These are phyloP conservation scores for Leccinum truebloodii DNA, from an alignment of 768 basidiomycete species.

Conservation along the genomic window DNA sequence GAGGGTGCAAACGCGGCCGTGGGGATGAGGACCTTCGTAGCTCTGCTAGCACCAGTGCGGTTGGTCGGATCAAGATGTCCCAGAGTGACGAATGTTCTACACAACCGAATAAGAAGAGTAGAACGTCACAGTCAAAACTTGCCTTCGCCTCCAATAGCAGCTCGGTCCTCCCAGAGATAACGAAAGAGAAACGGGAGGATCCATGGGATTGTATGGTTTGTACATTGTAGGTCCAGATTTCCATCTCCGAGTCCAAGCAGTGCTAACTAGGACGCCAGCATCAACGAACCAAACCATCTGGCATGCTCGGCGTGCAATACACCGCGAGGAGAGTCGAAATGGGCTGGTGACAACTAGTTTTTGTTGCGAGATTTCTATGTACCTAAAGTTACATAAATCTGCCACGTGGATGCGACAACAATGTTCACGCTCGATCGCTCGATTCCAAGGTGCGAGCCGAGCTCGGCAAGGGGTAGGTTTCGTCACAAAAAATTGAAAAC, in stretches of 20 bases:
- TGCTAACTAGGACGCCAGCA: constrained; percentile 35
- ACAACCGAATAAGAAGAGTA: constrained; percentile 23
- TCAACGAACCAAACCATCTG: constrained; percentile 53
- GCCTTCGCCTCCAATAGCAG: neutral
- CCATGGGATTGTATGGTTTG: constrained; percentile 60
- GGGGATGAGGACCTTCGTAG: neutral
- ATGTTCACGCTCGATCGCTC: too few relatives aligned
- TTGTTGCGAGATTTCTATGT: neutral
- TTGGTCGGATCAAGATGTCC: constrained; percentile 1
- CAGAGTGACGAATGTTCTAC: constrained; percentile 1
- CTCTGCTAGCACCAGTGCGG: neutral
- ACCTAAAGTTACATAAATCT: too few relatives aligned
- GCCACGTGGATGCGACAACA: too few relatives aligned
- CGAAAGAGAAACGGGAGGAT: constrained; percentile 39
- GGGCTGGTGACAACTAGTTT: constrained; percentile 7
- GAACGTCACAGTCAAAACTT: constrained; percentile 21
- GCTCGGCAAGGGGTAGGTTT: too few relatives aligned
- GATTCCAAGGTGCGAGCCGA: neutral
- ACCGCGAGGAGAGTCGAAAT: constrained; percentile 43
- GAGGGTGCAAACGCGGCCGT: constrained; percentile 4
- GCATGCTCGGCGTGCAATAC: constrained; percentile 65
- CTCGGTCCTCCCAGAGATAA: neutral
- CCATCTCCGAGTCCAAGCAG: neutral
- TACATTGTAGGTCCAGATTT: constrained; percentile 53
- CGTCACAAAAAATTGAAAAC: neutral